Evolutionary conservation across 176 grass and related monocot species (phyloP), one percentile per base, ranked within the genome.

Genomic region (Oryza glaberrima): DNA sequence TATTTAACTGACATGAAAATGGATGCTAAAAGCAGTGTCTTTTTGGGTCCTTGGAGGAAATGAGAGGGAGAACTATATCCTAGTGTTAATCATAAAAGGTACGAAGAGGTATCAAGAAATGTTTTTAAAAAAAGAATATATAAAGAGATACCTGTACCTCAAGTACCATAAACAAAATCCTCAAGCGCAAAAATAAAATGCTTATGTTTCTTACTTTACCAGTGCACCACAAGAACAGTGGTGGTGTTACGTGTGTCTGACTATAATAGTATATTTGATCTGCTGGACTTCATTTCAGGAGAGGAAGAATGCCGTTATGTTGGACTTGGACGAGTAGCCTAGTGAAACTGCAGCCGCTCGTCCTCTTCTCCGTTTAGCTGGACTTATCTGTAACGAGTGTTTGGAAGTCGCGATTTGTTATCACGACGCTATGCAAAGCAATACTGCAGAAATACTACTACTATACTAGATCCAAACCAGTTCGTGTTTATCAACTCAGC

Each of bases 301-400:
- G 15, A 93, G 91, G 83, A 96, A 93, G 79, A 87, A 89, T 34
- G 73, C 73, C 19, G 85, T 63, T 22, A 83, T 96, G 49, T 88
- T 96, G 23, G 60, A 69, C 6, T 88, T 96, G 23, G 63, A 70
- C 9, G 91, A 90, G 36, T 88, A 73, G 77, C 26, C 46, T 20
- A 30, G 46, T 49, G 23, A 58, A 77, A 49, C 4, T 45, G 22
- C 61, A 75, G 41, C 4, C 15, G 15, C 36, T 30, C 10, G 8
- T 6, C 38, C 14, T 68, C 17, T 5, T 36, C 67, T 83, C 77
- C n/a, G 15, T 81, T 20, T 47, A 79, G 70, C 36, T 69, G 34
- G 36, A n/a, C 51, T 3, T 32, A 20, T 41, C 60, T 79, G 69
- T 14, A 47, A 14, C 11, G 40, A 51, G 16, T 8, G 0, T 35